A percentile compares a stretch with the other conserved stretches of the same genome.
Conservation (phyloP, 257 asterid genomes). For the Rhazya stricta region DNA sequence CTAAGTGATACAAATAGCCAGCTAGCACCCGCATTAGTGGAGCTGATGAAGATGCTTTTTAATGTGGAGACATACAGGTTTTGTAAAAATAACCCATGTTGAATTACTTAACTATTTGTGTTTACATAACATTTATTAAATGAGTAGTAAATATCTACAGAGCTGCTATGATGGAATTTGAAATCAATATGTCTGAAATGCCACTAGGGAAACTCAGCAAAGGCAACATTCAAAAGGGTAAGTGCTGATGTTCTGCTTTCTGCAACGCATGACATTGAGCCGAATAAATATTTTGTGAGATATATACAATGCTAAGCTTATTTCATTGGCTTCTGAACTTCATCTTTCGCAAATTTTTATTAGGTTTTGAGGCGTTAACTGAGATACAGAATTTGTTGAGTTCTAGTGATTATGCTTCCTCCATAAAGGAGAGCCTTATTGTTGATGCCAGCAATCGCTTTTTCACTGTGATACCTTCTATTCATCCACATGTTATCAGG, state of each 20-base stretch:
- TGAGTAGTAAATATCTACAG: conserved; percentile 34
- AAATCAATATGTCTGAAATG: conserved; percentile 97
- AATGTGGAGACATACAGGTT: conserved; percentile 96
- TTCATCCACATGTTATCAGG: conserved; percentile 81
- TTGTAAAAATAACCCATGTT: conserved; percentile 5
- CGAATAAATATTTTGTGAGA: conserved; percentile 8
- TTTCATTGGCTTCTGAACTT: conserved; percentile 3
- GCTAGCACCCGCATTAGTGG: conserved; percentile 70
- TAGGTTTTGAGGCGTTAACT: conserved; percentile 95
- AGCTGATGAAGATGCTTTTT: conserved; percentile 87
- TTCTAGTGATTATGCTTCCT: conserved; percentile 36
- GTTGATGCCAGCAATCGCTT: conserved; percentile 92
- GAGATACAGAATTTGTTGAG: conserved; percentile 77
- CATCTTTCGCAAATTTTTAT: conserved; percentile 17
- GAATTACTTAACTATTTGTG: conserved; percentile 15
- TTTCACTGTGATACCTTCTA: conserved; percentile 92
- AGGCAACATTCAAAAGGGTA: conserved; percentile 85
- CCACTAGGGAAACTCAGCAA: conserved; percentile 98
- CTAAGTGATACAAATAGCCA: conserved; percentile 49
- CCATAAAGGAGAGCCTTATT: conserved; percentile 60
- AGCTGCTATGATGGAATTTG: conserved; percentile 99
- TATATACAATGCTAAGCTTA: conserved; percentile 15
- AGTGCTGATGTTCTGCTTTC: conserved; percentile 5
- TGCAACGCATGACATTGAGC: neutral
- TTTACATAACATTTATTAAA: conserved; percentile 15